phyloP scores from a whole-genome alignment of 2,329 filamentous ascomycete species.

The Parastagonospora nodorum region DNA sequence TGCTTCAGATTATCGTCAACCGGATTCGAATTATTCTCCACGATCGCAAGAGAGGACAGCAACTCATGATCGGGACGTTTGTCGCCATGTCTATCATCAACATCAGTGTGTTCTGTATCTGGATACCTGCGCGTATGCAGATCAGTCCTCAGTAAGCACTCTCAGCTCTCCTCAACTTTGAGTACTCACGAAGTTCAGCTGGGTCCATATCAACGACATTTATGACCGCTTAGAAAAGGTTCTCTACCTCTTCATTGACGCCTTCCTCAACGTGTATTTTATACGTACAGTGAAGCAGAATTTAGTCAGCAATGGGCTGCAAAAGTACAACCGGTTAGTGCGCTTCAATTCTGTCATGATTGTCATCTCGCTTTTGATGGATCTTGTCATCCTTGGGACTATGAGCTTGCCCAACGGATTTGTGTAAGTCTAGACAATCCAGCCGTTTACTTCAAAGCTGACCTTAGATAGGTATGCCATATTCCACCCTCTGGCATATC shows the following conservation, averaged over 20 bases:
- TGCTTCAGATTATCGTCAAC: conserved; percentile 40
- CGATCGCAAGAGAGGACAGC: conserved; percentile 16
- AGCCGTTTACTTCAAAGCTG: neutral
- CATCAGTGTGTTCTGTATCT: conserved; percentile 36
- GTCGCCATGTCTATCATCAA: conserved; percentile 29
- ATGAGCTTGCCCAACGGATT: conserved; percentile 51
- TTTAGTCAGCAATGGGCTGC: conserved; percentile 31
- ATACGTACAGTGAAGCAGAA: conserved; percentile 28
- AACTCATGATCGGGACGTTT: conserved; percentile 20
- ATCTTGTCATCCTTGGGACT: conserved; percentile 47
- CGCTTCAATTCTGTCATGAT: conserved; percentile 34
- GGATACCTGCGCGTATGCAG: conserved; percentile 35
- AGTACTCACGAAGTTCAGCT: conserved; percentile 9
- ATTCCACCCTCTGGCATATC: conserved; percentile 54
- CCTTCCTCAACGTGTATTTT: conserved; percentile 32
- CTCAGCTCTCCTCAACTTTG: neutral
- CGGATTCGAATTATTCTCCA: conserved; percentile 32
- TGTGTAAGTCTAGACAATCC: conserved; percentile 32
- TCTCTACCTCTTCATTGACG: conserved; percentile 29
- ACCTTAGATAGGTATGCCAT: conserved; percentile 48
- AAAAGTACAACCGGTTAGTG: conserved; percentile 33
- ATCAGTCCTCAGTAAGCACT: conserved; percentile 16
- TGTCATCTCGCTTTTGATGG: conserved; percentile 30
- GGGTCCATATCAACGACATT: conserved; percentile 28
- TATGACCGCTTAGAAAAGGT: conserved; percentile 36